Percentiles rank a stretch among this genome's conserved stretches.
These are phyloP conservation scores for Penicillium sp. DNA, from an alignment of 2,329 filamentous ascomycete genomes.

Conservation along the genomic window DNA sequence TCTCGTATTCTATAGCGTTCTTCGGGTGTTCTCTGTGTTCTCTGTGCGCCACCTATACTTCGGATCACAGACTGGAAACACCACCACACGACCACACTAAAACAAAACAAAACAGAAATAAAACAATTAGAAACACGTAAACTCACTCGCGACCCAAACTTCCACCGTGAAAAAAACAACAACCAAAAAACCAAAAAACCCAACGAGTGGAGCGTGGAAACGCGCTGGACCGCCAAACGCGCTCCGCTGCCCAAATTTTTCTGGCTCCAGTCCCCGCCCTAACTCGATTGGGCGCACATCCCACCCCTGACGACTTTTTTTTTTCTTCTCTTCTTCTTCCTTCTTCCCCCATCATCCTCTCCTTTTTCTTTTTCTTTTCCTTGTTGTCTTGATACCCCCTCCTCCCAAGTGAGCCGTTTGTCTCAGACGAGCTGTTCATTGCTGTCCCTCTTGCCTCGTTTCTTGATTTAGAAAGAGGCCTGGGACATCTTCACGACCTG, in stretches of 20 bases:
- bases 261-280: conserved; percentile 8
- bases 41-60: too few relatives aligned
- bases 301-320: conserved; percentile 28
- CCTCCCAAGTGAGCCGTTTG: conserved; percentile 31
- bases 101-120: too few relatives aligned
- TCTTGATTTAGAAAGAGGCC: conserved; percentile 15
- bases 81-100: too few relatives aligned
- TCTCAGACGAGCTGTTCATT: conserved; percentile 36
- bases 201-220: too few relatives aligned
- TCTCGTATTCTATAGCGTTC: not conserved
- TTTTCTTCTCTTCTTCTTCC: conserved; percentile 19
- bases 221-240: too few relatives aligned
- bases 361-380: conserved; percentile 26
- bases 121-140: too few relatives aligned
- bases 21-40: not conserved
- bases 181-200: not conserved
- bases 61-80: too few relatives aligned
- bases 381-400: conserved; percentile 37
- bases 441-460: conserved; percentile 20
- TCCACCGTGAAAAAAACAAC: not conserved
- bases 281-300: conserved; percentile 20
- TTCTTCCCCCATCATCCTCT: conserved; percentile 22
- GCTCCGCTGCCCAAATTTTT: not conserved
- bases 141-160: not conserved
- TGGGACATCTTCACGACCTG: conserved; percentile 12